phyloP scores from a whole-genome alignment of 768 basidiomycete species.

The Rickenella mellea region DNA sequence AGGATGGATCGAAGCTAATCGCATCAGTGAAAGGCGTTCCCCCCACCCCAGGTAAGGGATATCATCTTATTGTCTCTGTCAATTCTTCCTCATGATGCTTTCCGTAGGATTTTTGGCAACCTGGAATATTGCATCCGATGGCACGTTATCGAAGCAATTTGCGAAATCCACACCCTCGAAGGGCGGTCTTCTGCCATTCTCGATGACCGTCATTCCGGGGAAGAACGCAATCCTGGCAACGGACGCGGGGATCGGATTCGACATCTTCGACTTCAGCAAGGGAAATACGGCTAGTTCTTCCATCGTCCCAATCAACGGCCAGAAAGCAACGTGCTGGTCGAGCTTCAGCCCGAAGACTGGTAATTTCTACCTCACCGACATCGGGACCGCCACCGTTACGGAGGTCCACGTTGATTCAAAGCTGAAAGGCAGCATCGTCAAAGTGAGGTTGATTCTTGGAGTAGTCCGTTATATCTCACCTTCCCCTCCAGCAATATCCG shows the following conservation, averaged over 20 bases:
- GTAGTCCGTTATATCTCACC: not conserved
- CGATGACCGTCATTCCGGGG: constrained; percentile 26
- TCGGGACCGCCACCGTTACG: constrained; percentile 22
- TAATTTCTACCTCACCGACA: constrained; percentile 22
- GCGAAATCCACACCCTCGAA: constrained; percentile 22
- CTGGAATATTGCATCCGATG: constrained; percentile 35
- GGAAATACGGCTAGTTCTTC: constrained; percentile 10
- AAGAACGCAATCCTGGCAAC: constrained; percentile 19
- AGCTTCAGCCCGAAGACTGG: constrained; percentile 19
- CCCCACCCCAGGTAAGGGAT: constrained; percentile 7
- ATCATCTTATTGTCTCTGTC: constrained; percentile 37
- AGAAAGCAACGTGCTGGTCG: constrained; percentile 22
- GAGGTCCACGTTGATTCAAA: constrained; percentile 38
- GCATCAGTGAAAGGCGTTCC: constrained; percentile 14
- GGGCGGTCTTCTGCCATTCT: constrained; percentile 40
- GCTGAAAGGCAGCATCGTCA: constrained; percentile 34
- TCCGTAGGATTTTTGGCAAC: constrained; percentile 40
- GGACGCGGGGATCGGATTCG: constrained; percentile 20
- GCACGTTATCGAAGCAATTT: constrained; percentile 34
- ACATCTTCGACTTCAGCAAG: constrained; percentile 17
- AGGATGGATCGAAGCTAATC: constrained; percentile 24
- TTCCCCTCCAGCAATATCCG: constrained; percentile 12
- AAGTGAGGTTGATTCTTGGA: constrained; percentile 15
- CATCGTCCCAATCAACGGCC: constrained; percentile 14
- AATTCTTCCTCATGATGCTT: constrained; percentile 39